These are phyloP conservation scores for Mallotus nudiflorus DNA, from an alignment of 345 rosid genomes.

Conservation along the genomic window DNA sequence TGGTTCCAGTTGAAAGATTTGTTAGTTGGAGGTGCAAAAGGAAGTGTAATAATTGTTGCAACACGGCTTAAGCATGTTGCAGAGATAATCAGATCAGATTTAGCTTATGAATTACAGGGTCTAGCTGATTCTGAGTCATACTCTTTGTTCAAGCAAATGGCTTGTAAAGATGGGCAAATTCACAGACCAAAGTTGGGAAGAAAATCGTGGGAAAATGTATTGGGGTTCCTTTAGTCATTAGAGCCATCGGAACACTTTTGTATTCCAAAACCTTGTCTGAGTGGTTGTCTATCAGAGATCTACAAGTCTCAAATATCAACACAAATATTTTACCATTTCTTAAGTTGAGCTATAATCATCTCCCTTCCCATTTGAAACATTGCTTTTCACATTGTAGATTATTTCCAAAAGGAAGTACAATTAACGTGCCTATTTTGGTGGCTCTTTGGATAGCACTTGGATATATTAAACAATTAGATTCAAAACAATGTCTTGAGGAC, in stretches of 20 bases:
- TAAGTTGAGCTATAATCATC: slow-evolving; percentile 26
- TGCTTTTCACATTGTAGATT: slow-evolving; percentile 35
- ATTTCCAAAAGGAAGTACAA: slow-evolving; percentile 20
- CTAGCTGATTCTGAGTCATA: not conserved
- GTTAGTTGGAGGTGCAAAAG: too few relatives aligned
- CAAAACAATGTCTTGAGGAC: not conserved
- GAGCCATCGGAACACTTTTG: slow-evolving; percentile 9
- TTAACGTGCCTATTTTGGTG: not conserved
- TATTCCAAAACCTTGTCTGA: slow-evolving; percentile 1
- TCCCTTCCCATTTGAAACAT: slow-evolving; percentile 29
- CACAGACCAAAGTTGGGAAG: not conserved
- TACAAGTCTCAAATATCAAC: not conserved
- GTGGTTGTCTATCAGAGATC: slow-evolving; percentile 10
- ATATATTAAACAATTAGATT: not conserved
- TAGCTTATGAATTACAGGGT: not conserved
- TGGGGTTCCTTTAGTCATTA: slow-evolving; percentile 19
- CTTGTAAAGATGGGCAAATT: not conserved
- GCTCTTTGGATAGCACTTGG: slow-evolving; percentile 32
- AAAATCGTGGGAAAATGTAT: slow-evolving; percentile 15
- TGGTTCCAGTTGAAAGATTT: slow-evolving; percentile 14
- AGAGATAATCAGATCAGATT: not conserved
- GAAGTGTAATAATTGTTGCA: slow-evolving; percentile 27
- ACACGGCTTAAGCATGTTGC: slow-evolving; percentile 25
- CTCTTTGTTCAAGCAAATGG: not conserved
- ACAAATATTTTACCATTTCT: slow-evolving; percentile 11